These are phyloP conservation scores for Podospora bellae-mahoneyi DNA, from an alignment of 495 filamentous ascomycete species.

Conservation along the genomic window DNA sequence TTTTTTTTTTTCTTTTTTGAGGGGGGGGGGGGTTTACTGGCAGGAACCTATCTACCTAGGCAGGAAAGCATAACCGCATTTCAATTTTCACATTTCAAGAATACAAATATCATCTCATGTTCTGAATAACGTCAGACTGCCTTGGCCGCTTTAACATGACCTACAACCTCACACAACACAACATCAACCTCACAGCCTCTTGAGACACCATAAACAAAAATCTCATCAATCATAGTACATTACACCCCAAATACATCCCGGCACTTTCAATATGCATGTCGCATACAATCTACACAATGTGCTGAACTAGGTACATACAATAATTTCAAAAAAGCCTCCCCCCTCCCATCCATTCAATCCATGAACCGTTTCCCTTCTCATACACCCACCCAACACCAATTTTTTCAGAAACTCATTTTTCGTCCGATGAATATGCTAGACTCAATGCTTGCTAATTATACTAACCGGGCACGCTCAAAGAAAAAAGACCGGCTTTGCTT, in stretches of 20 bases:
- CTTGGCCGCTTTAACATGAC: no score
- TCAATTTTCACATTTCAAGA: no score
- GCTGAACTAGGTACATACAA: not conserved
- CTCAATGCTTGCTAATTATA: conserved; percentile 9
- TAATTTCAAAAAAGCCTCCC: not conserved
- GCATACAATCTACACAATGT: not conserved
- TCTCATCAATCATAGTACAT: no score
- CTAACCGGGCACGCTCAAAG: not conserved
- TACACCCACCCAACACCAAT: not conserved
- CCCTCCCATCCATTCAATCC: no score
- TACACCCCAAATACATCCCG: not conserved
- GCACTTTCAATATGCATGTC: not conserved
- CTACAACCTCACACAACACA: no score
- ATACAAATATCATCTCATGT: no score
- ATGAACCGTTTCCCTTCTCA: not conserved
- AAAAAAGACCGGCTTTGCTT: conserved; percentile 13
- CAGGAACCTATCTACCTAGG: no score
- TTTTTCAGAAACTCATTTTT: conserved; percentile 1
- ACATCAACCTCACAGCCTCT: no score
- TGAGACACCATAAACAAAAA: no score
- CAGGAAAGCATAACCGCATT: no score
- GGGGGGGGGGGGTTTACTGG: no score
- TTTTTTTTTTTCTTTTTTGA: not conserved
- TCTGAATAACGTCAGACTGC: no score
- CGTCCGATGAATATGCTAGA: not conserved